These are phyloP conservation scores for Sporisorium reilianum DNA, from an alignment of 1,284 basidiomycete genomes.

Conservation along the genomic window DNA sequence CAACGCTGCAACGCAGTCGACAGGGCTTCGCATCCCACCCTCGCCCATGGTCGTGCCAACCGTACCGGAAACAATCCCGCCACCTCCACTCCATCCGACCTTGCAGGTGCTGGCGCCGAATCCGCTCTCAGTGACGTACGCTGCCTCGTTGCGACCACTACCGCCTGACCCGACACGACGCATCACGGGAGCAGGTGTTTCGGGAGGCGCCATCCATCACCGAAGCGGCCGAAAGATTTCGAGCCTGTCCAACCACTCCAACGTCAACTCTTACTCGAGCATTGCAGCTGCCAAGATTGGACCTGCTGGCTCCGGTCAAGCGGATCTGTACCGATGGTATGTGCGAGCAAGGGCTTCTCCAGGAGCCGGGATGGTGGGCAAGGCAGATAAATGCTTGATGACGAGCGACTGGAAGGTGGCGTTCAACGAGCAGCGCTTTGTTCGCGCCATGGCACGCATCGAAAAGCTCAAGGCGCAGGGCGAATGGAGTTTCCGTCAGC, in stretches of 20 bases:
- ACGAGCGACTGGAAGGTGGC: constrained; percentile 68
- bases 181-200: constrained; percentile 62
- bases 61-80: constrained; percentile 24
- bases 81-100: constrained; percentile 57
- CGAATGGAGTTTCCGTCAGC: constrained; percentile 92
- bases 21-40: constrained; percentile 37
- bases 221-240: constrained; percentile 51
- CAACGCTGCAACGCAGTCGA: constrained; percentile 22
- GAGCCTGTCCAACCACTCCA: constrained; percentile 28
- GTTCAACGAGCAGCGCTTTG: constrained; percentile 66
- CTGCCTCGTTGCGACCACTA: constrained; percentile 65
- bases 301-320: constrained; percentile 56
- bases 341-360: constrained; percentile 64
- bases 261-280: constrained; percentile 43
- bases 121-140: constrained; percentile 66
- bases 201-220: constrained; percentile 65
- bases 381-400: constrained; percentile 67
- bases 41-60: constrained; percentile 35
- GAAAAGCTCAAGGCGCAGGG: constrained; percentile 84
- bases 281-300: constrained; percentile 45
- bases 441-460: constrained; percentile 85
- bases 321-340: constrained; percentile 65
- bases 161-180: constrained; percentile 65
- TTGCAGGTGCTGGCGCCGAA: constrained; percentile 63
- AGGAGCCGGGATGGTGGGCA: constrained; percentile 64